Percentiles rank a stretch among this genome's conserved stretches.
Evolutionary conservation across 2,329 filamentous ascomycete species (phyloP).

Genomic region (Exutisphaerella laricina): DNA sequence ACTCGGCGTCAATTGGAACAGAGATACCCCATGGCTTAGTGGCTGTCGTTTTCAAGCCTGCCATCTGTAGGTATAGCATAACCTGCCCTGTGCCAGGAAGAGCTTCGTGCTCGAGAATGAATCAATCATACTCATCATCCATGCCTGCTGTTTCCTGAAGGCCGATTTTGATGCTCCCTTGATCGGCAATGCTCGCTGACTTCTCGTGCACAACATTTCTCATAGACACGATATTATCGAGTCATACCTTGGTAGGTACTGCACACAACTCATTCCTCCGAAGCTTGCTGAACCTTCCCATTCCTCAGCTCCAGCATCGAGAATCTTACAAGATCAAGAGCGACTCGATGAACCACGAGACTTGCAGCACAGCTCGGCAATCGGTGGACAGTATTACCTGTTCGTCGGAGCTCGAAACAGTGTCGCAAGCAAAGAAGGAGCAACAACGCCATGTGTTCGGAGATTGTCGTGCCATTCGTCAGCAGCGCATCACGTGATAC

Average conservation of each 20-base stretch:
- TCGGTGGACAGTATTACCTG: not conserved
- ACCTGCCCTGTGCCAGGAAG: constrained; percentile 28
- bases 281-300: constrained; percentile 9
- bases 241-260: constrained; percentile 11
- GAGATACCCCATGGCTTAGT: constrained; percentile 24
- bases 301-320: constrained; percentile 1
- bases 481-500: not conserved
- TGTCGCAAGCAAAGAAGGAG: not conserved
- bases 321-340: not conserved
- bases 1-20: constrained; percentile 25
- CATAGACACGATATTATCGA: no score
- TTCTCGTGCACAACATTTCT: no score
- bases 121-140: constrained; percentile 19
- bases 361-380: not conserved
- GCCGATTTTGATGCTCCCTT: no score
- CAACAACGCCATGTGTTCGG: constrained; percentile 2
- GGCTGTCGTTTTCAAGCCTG: constrained; percentile 29
- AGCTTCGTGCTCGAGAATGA: constrained; percentile 23
- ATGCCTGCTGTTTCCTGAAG: constrained; percentile 18
- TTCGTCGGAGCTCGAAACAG: not conserved
- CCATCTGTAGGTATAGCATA: constrained; percentile 25
- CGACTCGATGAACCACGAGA: constrained; percentile 7
- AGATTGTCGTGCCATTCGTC: constrained; percentile 1
- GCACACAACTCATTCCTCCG: not conserved
- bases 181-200: no score